Conservation (phyloP, 306 rosid species). For the Astragalus glycyphyllos region DNA sequence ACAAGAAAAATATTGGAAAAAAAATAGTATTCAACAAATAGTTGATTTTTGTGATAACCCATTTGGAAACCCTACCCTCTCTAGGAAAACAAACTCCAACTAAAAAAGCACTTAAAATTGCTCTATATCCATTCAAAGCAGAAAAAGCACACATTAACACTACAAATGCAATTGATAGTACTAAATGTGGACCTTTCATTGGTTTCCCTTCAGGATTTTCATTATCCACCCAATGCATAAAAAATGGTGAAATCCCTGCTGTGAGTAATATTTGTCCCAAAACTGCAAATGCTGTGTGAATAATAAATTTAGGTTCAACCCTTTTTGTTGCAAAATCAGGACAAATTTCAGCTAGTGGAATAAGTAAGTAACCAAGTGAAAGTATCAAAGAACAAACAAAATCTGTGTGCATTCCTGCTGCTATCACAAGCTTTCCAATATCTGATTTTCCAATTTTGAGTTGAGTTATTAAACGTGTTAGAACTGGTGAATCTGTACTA, state of each 20-base stretch:
- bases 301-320: not conserved
- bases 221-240: slow-evolving; percentile 84
- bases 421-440: slow-evolving; percentile 84
- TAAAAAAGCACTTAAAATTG: slow-evolving; percentile 78
- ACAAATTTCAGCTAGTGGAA: slow-evolving; percentile 49
- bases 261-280: slow-evolving; percentile 54
- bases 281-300: slow-evolving; percentile 49
- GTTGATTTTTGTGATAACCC: slow-evolving; percentile 78
- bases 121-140: slow-evolving; percentile 54
- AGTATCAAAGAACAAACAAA: slow-evolving; percentile 63
- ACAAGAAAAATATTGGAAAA: slow-evolving; percentile 83
- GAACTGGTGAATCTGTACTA: slow-evolving; percentile 79
- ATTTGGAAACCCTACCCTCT: slow-evolving; percentile 82
- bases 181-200: slow-evolving; percentile 88
- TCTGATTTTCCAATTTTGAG: slow-evolving; percentile 88
- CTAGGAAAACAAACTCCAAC: slow-evolving; percentile 82
- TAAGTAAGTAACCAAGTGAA: slow-evolving; percentile 56
- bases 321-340: not conserved
- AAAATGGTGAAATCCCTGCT: slow-evolving; percentile 64
- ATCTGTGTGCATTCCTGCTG: slow-evolving; percentile 84
- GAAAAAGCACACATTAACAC: slow-evolving; percentile 63
- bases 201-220: slow-evolving; percentile 94
- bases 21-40: slow-evolving; percentile 66
- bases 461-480: slow-evolving; percentile 72
- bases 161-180: slow-evolving; percentile 81